Evolutionary conservation across 2,329 filamentous ascomycete genomes (phyloP).

Genomic region (Ophiocordyceps camponoti-saundersi): DNA sequence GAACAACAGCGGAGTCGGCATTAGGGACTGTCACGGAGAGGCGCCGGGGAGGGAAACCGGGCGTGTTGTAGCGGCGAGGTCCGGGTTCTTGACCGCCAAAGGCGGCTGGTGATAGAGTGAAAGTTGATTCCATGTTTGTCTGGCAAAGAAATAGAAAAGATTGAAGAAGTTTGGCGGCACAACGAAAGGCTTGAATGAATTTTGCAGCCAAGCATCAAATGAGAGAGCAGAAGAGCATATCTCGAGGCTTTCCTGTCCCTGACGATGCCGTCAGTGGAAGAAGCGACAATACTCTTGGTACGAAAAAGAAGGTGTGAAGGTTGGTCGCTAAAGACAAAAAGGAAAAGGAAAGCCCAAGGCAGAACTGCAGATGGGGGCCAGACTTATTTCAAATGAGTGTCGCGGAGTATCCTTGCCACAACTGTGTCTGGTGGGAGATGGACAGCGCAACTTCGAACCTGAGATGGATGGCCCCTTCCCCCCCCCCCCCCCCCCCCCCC

Average conservation of each 20-base stretch:
- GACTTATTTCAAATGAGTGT: neutral
- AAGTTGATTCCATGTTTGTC: constrained; percentile 24
- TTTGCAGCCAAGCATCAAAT: no score
- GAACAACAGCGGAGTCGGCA: constrained; percentile 20
- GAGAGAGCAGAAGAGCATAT: neutral
- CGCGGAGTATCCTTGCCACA: no score
- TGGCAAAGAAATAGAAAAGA: neutral
- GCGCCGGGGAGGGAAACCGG: constrained; percentile 8
- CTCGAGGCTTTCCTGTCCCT: neutral
- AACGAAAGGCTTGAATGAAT: neutral
- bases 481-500: no score
- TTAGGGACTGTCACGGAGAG: constrained; percentile 15
- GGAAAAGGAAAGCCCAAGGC: neutral
- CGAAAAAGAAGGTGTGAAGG: neutral
- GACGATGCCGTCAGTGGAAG: neutral
- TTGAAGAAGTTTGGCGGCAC: neutral
- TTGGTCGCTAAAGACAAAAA: neutral
- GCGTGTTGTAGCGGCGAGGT: constrained; percentile 14
- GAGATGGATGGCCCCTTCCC: no score
- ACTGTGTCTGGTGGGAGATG: no score
- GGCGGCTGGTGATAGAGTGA: constrained; percentile 21
- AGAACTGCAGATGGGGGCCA: neutral
- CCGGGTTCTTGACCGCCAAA: constrained; percentile 19
- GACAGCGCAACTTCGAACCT: no score
- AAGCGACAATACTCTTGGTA: neutral